Evolutionary conservation across 805 yeast species (phyloP).

Genomic region (Zygotorulaspora florentina): DNA sequence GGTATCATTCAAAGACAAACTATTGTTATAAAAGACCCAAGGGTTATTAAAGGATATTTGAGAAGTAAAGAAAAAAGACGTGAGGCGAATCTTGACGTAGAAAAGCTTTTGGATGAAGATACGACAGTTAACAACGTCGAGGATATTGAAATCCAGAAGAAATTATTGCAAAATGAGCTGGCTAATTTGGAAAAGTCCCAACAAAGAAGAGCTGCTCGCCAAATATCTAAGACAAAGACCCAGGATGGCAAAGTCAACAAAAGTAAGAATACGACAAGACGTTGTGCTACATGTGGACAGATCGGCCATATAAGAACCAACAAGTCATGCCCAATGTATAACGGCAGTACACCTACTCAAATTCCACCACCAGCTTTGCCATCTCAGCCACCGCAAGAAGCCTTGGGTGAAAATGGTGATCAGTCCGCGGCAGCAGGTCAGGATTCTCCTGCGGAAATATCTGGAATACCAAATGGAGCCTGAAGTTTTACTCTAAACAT

Average conservation of each 20-base stretch:
- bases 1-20: constrained; percentile 79
- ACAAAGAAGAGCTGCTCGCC: constrained; percentile 58
- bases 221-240: constrained; percentile 43
- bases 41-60: constrained; percentile 80
- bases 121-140: constrained; percentile 62
- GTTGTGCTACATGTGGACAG: constrained; percentile 94
- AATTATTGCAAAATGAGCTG: constrained; percentile 73
- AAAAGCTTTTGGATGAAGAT: constrained; percentile 32
- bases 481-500: constrained; percentile 1
- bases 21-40: constrained; percentile 77
- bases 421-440: not conserved
- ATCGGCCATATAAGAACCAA: constrained; percentile 93
- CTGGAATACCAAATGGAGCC: not conserved
- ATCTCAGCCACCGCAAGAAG: constrained; percentile 9
- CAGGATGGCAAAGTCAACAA: constrained; percentile 25
- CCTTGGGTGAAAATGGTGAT: not conserved
- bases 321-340: constrained; percentile 82
- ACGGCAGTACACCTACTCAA: constrained; percentile 32
- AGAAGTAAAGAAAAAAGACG: constrained; percentile 58
- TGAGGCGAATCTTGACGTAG: constrained; percentile 65
- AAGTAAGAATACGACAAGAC: constrained; percentile 51
- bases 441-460: not conserved
- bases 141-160: constrained; percentile 69
- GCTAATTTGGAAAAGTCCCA: constrained; percentile 77
- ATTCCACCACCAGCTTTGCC: constrained; percentile 3